phyloP scores from a whole-genome alignment of 495 filamentous ascomycete genomes.

The Geopyxis carbonaria region DNA sequence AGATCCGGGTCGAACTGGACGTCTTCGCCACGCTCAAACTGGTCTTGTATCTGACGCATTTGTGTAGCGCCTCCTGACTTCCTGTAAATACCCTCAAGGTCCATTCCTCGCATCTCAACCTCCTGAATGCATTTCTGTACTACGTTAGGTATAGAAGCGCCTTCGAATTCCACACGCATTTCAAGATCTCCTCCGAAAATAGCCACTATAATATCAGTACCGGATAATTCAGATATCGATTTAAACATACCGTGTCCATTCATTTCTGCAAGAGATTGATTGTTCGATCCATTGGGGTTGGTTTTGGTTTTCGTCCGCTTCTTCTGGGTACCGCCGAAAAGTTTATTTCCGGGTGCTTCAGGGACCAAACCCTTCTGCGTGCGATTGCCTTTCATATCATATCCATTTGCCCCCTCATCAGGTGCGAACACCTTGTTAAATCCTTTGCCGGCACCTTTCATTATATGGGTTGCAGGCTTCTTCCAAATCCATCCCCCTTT shows the following conservation, averaged over 20 bases:
- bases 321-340: slow-evolving; percentile 18
- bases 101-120: slow-evolving; percentile 92
- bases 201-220: background rate
- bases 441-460: slow-evolving; percentile 85
- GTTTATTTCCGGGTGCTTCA: slow-evolving; percentile 26
- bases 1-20: slow-evolving; percentile 85
- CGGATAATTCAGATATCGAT: background rate
- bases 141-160: slow-evolving; percentile 72
- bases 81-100: slow-evolving; percentile 93
- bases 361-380: slow-evolving; percentile 16
- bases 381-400: slow-evolving; percentile 9
- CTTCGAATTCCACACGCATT: slow-evolving; percentile 74
- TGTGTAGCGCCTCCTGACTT: slow-evolving; percentile 85
- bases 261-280: background rate
- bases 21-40: slow-evolving; percentile 69
- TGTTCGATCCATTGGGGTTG: slow-evolving; percentile 5
- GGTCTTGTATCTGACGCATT: slow-evolving; percentile 70
- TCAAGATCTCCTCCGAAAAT: slow-evolving; percentile 85
- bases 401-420: slow-evolving; percentile 29
- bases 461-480: slow-evolving; percentile 80
- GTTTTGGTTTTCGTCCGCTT: slow-evolving; percentile 22
- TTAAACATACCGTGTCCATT: background rate
- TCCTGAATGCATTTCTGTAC: slow-evolving; percentile 93
- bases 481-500: slow-evolving; percentile 51
- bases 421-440: slow-evolving; percentile 38